Base-by-base conservation (phyloP, 1,139 yeast species). In the Taiozyma onychis region DNA sequence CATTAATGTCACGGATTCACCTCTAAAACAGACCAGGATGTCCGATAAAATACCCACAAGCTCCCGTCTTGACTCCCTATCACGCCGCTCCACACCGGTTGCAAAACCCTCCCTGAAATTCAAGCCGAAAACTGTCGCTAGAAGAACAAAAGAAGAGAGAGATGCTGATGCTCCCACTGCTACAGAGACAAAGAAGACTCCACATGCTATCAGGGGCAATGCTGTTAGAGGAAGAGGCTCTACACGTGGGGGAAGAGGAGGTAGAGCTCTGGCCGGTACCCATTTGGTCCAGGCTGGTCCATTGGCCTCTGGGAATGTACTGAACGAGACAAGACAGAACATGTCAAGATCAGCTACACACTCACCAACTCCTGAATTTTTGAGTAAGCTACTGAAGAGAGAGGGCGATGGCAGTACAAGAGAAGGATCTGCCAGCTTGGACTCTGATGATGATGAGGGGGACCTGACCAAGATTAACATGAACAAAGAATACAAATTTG, bases 61-160 rank as follows among this genome's bases (percentile, higher is more conserved):
- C 18, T 53, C 60, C 8, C 55, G 65, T 32, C 55, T 71, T 52
- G 74, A 70, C 53, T 70, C 74, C 1, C 59, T 71, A 10, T 66
- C 72, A 0, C 61, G 71, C 27, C 54, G 60, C 6, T 42, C 57
- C 1, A 44, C 58, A n/a, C 56, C 64, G 9, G 58, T 56, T 18
- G 58, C 70, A n/a, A 81, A 78, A 59, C 80, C 81, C 22, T 73
- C 75, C 30, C 72, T 79, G 48, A 83, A 85, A 66, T 89, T 89
- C 67, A 80, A 83, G 63, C 97, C 97, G 1, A 89, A 89, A 65
- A 84, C 75, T 2, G 96, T 89, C 42, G 88, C 88, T 2, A 74
- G 97, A 67, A 81, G 88, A 64, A 72, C 89, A 22, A 85, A 88
- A 58, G 93, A 87, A 60, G 97, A 88, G 61, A 73, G 97, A 64